Conservation (phyloP, 2,329 filamentous ascomycete genomes). For the Trichoderma citrinoviride region DNA sequence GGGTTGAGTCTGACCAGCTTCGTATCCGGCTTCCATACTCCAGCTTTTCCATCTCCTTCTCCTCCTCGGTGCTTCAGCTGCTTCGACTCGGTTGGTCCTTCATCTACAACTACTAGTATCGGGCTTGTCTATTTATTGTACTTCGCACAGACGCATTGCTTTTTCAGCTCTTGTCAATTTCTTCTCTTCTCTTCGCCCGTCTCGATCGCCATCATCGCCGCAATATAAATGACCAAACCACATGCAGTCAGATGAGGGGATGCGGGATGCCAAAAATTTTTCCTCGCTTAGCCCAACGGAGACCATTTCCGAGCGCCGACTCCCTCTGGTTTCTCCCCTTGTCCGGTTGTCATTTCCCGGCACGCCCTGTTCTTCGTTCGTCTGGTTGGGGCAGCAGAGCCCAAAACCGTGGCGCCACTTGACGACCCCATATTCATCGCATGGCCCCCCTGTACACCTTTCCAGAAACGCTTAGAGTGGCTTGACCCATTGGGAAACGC, state of each 20-base stretch:
- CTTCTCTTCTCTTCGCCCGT: background rate
- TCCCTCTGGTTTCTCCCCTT: constrained; percentile 3
- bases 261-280: constrained; percentile 2
- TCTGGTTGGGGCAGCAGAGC: constrained; percentile 15
- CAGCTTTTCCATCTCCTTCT: background rate
- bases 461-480: constrained; percentile 7
- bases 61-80: background rate
- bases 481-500: constrained; percentile 19
- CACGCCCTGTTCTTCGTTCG: constrained; percentile 15
- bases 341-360: constrained; percentile 14
- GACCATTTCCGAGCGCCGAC: constrained; percentile 18
- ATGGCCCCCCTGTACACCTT: constrained; percentile 20
- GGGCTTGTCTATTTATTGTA: background rate
- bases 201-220: background rate
- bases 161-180: background rate
- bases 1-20: constrained; percentile 12
- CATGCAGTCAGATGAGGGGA: constrained; percentile 16
- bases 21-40: background rate
- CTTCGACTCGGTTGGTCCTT: background rate
- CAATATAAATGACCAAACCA: background rate
- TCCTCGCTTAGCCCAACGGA: constrained; percentile 20
- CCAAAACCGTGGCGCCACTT: constrained; percentile 21
- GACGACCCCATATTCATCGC: constrained; percentile 20
- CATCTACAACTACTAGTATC: background rate
- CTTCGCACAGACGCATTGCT: background rate